Evolutionary conservation across 352 stramenopile genomes (phyloP).

Genomic region (Phytophthora crassamura): DNA sequence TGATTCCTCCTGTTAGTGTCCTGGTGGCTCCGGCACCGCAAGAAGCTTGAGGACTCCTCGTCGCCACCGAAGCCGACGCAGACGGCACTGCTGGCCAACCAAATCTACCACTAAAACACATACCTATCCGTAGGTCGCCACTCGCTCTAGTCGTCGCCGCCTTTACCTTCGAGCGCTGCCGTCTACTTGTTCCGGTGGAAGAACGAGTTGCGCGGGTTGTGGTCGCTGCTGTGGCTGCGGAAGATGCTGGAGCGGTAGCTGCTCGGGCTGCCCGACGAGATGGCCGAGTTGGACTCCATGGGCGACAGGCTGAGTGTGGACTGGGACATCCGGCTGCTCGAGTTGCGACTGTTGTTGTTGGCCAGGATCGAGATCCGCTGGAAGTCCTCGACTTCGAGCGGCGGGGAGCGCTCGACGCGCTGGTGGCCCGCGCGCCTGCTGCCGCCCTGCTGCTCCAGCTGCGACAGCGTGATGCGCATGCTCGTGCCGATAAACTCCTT

Average conservation of each 20-base stretch:
- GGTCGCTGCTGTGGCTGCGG: slow-evolving; percentile 39
- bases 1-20: slow-evolving; percentile 33
- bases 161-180: slow-evolving; percentile 8
- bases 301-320: slow-evolving; percentile 65
- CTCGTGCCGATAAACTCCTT: slow-evolving; percentile 92
- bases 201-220: slow-evolving; percentile 60
- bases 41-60: slow-evolving; percentile 27
- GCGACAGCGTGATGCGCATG: slow-evolving; percentile 88
- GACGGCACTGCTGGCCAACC: slow-evolving; percentile 21
- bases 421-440: slow-evolving; percentile 17
- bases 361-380: slow-evolving; percentile 75
- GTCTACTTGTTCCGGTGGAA: slow-evolving; percentile 69
- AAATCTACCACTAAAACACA: slow-evolving; percentile 42
- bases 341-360: slow-evolving; percentile 41
- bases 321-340: slow-evolving; percentile 51
- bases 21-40: slow-evolving; percentile 21
- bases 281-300: slow-evolving; percentile 48
- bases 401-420: slow-evolving; percentile 41
- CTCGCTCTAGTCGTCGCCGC: slow-evolving; percentile 27
- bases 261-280: slow-evolving; percentile 45
- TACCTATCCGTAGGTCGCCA: slow-evolving; percentile 23
- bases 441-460: slow-evolving; percentile 47
- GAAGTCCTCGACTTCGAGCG: slow-evolving; percentile 70
- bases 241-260: slow-evolving; percentile 58
- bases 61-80: slow-evolving; percentile 26